phyloP scores from a whole-genome alignment of 352 stramenopile species.

The Globisporangium megalacanthum region DNA sequence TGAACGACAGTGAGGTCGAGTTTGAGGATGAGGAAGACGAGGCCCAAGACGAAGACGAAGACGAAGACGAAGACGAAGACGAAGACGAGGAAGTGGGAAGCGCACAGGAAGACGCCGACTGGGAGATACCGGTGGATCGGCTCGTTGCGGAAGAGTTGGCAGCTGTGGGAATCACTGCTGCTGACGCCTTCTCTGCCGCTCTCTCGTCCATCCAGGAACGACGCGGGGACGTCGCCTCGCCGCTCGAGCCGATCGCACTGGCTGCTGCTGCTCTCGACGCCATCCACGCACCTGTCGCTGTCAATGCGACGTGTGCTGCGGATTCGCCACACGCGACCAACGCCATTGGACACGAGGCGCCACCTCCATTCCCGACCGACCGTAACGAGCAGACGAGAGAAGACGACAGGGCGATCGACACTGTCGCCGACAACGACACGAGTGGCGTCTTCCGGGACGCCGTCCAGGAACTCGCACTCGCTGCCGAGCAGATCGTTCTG shows the following conservation, averaged over 20 bases:
- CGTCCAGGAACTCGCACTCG: constrained; percentile 6
- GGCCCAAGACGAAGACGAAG: background rate
- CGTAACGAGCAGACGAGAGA: background rate
- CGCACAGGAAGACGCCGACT: no score
- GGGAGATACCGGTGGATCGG: no score
- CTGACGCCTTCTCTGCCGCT: background rate
- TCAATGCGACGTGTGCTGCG: background rate
- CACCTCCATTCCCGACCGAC: background rate
- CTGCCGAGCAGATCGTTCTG: constrained; percentile 6
- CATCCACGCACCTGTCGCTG: background rate
- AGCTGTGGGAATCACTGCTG: no score
- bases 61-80: background rate
- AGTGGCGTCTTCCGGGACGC: constrained; percentile 1
- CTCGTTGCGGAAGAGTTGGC: no score
- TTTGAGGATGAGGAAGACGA: no score
- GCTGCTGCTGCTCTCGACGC: background rate
- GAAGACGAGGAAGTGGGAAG: background rate
- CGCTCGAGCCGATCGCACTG: background rate
- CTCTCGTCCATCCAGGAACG: background rate
- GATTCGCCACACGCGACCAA: background rate
- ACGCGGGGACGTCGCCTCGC: background rate
- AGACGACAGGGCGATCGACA: background rate
- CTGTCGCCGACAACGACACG: background rate
- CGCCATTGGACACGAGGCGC: no score
- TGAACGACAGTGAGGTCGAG: no score